These are phyloP conservation scores for Pestalotiopsis sp. DNA, from an alignment of 2,329 filamentous ascomycete species.

Conservation along the genomic window DNA sequence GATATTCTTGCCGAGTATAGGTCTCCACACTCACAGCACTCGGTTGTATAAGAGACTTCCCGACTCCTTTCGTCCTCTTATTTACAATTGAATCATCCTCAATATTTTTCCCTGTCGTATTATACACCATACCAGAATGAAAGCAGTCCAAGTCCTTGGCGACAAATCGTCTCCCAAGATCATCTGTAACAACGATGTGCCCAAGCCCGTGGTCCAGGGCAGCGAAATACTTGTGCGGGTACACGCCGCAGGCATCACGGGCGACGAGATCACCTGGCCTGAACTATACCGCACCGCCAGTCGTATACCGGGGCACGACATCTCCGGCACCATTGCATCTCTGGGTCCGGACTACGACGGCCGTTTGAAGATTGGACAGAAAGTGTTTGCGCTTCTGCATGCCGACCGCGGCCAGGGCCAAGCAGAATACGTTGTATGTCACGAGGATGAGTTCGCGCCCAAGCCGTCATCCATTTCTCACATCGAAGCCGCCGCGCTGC, in stretches of 20 bases:
- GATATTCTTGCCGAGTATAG: too few relatives aligned
- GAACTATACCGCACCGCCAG: constrained; percentile 29
- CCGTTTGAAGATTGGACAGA: constrained; percentile 14
- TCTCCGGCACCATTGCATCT: constrained; percentile 31
- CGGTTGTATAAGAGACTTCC: too few relatives aligned
- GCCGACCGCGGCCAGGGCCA: constrained; percentile 23
- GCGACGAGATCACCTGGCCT: constrained; percentile 34
- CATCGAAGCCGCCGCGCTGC: constrained; percentile 29
- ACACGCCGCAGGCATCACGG: constrained; percentile 33
- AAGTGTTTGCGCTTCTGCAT: constrained; percentile 29
- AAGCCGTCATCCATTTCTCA: constrained; percentile 24
- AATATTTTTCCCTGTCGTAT: too few relatives aligned
- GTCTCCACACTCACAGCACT: too few relatives aligned
- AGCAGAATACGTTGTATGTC: constrained; percentile 24
- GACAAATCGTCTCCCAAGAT: constrained; percentile 20
- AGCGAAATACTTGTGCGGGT: constrained; percentile 31
- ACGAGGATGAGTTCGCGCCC: constrained; percentile 15
- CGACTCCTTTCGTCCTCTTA: too few relatives aligned
- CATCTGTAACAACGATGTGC: constrained; percentile 13
- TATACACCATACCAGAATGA: constrained; percentile 23
- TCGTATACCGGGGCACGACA: constrained; percentile 35
- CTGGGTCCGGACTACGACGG: constrained; percentile 20
- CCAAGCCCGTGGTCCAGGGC: constrained; percentile 17
- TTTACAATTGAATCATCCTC: too few relatives aligned
- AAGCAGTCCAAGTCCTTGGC: constrained; percentile 32